Conservation (phyloP, 2,329 filamentous ascomycete genomes). For the Colletotrichum camelliae region DNA sequence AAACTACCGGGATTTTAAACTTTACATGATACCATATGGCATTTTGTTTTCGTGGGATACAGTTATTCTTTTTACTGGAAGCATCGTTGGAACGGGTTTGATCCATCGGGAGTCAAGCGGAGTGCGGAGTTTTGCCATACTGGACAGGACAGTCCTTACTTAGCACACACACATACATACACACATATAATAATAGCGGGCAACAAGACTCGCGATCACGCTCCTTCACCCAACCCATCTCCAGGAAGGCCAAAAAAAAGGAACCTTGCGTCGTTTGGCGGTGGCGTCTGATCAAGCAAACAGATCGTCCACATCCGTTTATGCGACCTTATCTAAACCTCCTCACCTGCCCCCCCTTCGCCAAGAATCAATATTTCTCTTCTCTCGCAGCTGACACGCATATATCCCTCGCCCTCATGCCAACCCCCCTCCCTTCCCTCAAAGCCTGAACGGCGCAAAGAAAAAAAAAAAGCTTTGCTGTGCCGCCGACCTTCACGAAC, state of each 20-base stretch:
- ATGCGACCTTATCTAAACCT: background rate
- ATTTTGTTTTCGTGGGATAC: background rate
- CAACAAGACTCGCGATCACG: background rate
- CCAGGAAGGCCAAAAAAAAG: accelerated
- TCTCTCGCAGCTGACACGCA: background rate
- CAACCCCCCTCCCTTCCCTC: background rate
- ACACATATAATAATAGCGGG: background rate
- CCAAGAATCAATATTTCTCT: background rate
- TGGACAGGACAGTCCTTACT: conserved; percentile 7
- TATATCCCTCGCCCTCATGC: background rate
- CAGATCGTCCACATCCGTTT: background rate
- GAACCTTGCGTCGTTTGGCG: background rate
- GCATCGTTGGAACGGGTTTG: background rate
- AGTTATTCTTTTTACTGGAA: background rate
- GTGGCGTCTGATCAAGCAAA: background rate
- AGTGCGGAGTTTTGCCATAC: conserved; percentile 8
- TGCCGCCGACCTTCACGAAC: background rate
- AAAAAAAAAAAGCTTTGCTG: background rate
- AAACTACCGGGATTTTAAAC: background rate
- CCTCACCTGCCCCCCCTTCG: background rate
- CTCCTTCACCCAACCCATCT: background rate
- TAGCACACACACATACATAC: background rate
- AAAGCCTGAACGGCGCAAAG: background rate
- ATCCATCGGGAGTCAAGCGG: background rate
- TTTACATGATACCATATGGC: conserved; percentile 10